These are phyloP conservation scores for Terfezia claveryi DNA, from an alignment of 495 filamentous ascomycete genomes.

Conservation along the genomic window DNA sequence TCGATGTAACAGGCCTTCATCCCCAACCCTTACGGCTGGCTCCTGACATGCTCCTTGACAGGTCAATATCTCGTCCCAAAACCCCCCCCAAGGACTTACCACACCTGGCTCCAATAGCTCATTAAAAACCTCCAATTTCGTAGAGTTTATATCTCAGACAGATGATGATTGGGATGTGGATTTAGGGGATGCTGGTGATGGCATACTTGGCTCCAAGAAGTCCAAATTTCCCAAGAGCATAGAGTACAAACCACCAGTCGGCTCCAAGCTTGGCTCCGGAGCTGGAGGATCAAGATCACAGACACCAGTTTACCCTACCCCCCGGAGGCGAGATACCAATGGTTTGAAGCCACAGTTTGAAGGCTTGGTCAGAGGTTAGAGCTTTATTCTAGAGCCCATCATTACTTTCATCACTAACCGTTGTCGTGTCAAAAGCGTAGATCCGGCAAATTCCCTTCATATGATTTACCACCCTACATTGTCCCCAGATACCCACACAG, in stretches of 20 bases:
- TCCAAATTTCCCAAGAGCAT: slow-evolving; percentile 15
- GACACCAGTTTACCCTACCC: slow-evolving; percentile 65
- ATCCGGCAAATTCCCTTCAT: slow-evolving; percentile 88
- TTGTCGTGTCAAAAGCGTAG: slow-evolving; percentile 24
- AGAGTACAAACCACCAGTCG: slow-evolving; percentile 13
- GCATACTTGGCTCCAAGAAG: slow-evolving; percentile 15
- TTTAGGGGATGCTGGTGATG: slow-evolving; percentile 24
- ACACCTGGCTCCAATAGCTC: slow-evolving; percentile 17
- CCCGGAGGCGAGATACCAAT: slow-evolving; percentile 76
- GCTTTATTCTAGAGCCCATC: slow-evolving; percentile 2
- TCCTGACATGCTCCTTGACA: slow-evolving; percentile 31
- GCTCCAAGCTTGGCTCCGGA: slow-evolving; percentile 7
- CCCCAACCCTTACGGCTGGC: slow-evolving; percentile 5
- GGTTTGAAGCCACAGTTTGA: slow-evolving; percentile 94
- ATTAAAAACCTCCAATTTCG: slow-evolving; percentile 35
- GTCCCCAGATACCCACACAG: slow-evolving; percentile 40
- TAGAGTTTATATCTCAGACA: slow-evolving; percentile 49
- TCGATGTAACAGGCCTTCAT: slow-evolving; percentile 28
- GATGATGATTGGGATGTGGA: slow-evolving; percentile 54
- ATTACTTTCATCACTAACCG: not conserved
- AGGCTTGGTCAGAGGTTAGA: slow-evolving; percentile 59
- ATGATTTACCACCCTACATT: slow-evolving; percentile 70
- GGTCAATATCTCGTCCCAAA: slow-evolving; percentile 30
- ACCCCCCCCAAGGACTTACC: slow-evolving; percentile 20
- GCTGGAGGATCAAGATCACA: slow-evolving; percentile 6